A percentile compares a stretch with the other conserved stretches of the same genome.
Evolutionary conservation across 495 filamentous ascomycete genomes (phyloP).

Genomic region (Annulohypoxylon nitens): DNA sequence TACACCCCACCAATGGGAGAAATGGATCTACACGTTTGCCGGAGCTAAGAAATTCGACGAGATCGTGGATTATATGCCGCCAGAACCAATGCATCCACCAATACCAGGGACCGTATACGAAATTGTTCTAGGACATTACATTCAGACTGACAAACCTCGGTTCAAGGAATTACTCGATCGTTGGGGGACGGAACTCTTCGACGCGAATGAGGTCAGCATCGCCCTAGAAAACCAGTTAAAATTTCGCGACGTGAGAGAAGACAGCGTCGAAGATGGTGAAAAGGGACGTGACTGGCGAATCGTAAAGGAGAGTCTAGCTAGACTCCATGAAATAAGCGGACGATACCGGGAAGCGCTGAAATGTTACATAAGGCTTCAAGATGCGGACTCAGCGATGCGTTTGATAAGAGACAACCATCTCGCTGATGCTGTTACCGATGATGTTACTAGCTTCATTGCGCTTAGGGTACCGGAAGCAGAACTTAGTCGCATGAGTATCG

Average conservation of each 20-base stretch:
- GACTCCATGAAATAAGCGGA: slow-evolving; percentile 81
- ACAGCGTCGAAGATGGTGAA: slow-evolving; percentile 74
- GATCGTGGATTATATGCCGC: slow-evolving; percentile 86
- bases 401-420: slow-evolving; percentile 87
- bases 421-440: slow-evolving; percentile 85
- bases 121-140: slow-evolving; percentile 85
- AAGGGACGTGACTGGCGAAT: slow-evolving; percentile 84
- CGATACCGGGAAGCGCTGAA: slow-evolving; percentile 84
- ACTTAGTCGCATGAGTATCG: slow-evolving; percentile 71
- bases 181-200: slow-evolving; percentile 89
- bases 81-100: slow-evolving; percentile 76
- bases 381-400: slow-evolving; percentile 88
- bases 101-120: slow-evolving; percentile 90
- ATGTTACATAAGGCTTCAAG: slow-evolving; percentile 90
- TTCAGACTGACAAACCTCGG: slow-evolving; percentile 73
- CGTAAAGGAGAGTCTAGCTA: slow-evolving; percentile 84
- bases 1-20: slow-evolving; percentile 87
- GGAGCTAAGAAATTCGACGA: slow-evolving; percentile 87
- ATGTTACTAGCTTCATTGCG: slow-evolving; percentile 89
- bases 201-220: slow-evolving; percentile 74
- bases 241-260: slow-evolving; percentile 73
- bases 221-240: slow-evolving; percentile 81
- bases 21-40: slow-evolving; percentile 93
- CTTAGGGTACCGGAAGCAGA: slow-evolving; percentile 84
- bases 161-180: slow-evolving; percentile 83